Conservation (phyloP, 306 rosid species). For the Cercis canadensis region DNA sequence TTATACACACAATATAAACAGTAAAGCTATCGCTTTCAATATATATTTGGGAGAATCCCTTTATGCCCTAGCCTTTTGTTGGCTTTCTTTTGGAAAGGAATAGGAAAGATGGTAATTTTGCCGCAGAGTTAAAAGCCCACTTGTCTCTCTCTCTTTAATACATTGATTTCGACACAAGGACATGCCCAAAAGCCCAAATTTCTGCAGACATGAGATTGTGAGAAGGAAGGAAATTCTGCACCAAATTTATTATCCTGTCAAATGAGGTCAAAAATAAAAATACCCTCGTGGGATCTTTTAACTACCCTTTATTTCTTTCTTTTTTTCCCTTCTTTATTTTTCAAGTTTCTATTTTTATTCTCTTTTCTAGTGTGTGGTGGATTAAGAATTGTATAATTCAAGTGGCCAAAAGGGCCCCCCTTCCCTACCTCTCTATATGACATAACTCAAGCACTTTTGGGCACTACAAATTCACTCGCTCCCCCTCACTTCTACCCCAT, state of each 20-base stretch:
- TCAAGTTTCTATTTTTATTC: conserved; percentile 5
- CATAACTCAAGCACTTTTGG: conserved; percentile 52
- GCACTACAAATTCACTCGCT: conserved; percentile 79
- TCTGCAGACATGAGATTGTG: conserved; percentile 31
- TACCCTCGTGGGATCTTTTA: conserved; percentile 13
- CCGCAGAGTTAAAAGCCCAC: conserved; percentile 41
- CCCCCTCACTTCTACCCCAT: conserved; percentile 53
- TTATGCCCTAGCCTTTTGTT: conserved; percentile 48
- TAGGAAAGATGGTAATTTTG: conserved; percentile 48
- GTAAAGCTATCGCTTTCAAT: conserved; percentile 53
- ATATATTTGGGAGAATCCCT: conserved; percentile 61
- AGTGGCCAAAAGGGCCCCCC: conserved; percentile 57
- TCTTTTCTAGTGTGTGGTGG: conserved; percentile 41
- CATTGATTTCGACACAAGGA: conserved; percentile 32
- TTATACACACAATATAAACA: not conserved
- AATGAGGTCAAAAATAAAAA: not conserved
- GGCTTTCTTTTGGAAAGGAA: conserved; percentile 58
- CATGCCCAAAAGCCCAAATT: conserved; percentile 37
- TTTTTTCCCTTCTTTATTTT: conserved; percentile 19
- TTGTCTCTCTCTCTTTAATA: conserved; percentile 35
- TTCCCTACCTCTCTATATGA: conserved; percentile 36
- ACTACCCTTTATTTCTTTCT: not conserved
- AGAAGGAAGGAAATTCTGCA: not conserved
- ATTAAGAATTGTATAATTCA: conserved; percentile 49
- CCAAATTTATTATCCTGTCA: conserved; percentile 16